Percentiles rank a stretch among this genome's conserved stretches.
Conservation (phyloP, 257 asterid species). For the Schizonepeta tenuifolia region DNA sequence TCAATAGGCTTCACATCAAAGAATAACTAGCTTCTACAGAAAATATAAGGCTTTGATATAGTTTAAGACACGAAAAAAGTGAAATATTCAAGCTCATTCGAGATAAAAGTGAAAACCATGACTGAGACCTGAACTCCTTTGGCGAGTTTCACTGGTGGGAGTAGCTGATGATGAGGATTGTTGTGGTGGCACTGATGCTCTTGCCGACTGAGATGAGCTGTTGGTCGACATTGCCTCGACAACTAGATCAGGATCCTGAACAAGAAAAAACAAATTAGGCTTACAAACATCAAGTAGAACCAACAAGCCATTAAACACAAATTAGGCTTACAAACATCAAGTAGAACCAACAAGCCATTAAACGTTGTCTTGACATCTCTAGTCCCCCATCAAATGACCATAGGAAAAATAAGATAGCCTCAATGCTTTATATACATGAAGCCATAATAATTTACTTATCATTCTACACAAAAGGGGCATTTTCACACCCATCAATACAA, state of each 20-base stretch:
- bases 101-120: constrained; percentile 3
- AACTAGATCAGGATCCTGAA: constrained; percentile 76
- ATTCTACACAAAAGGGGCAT: not conserved
- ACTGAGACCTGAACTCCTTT: constrained; percentile 56
- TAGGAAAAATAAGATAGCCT: not conserved
- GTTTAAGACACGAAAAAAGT: not conserved
- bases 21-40: constrained; percentile 17
- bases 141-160: constrained; percentile 49
- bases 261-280: not conserved
- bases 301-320: not conserved
- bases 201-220: constrained; percentile 65
- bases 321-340: not conserved
- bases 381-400: constrained; percentile 7
- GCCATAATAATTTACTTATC: not conserved
- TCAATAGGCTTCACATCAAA: constrained; percentile 17
- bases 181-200: constrained; percentile 50
- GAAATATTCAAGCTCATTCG: constrained; percentile 7
- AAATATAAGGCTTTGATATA: not conserved
- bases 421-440: not conserved
- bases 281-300: not conserved
- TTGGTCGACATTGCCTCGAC: constrained; percentile 74
- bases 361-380: not conserved
- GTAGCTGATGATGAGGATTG: constrained; percentile 58
- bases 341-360: not conserved
- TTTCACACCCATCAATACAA: constrained; percentile 2